Base-by-base conservation (phyloP, 805 yeast species). In the Saccharomycopsis selenospora region DNA sequence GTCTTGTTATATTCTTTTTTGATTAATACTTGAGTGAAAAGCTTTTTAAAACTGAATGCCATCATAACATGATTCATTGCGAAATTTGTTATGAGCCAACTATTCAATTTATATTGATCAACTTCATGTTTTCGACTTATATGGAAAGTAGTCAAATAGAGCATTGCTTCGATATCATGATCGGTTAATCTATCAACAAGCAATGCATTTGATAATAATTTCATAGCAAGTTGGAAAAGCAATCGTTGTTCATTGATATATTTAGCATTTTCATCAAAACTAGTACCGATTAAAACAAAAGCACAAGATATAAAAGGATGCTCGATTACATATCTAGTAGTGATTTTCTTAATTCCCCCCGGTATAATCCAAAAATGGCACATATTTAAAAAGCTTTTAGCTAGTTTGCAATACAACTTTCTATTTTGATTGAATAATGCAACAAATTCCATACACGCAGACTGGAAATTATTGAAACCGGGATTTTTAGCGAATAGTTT, bases 361-460 rank as follows among this genome's bases (percentile, higher is more conserved):
- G 82, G 82, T 3, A 77, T 72, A 41, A 79, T 76, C 80, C 82
- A 79, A 57, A 73, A 75, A 56, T 76, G 80, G 2, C 82, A 76
- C 40, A 71, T 72, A 14, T 68, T 70, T 30, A 77, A 58, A 52
- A 77, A 79, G 24, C 72, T 71, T 48, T 68, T 66, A 0, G 76
- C 71, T 26, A 78, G 57, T 40, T 64, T 61, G 5, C 74, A 60
- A 54, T 79, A 75, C 4, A 77, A 58, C 7, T 56, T 53, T 50
- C 68, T 70, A 53, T 77, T 66, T 10, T 67, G 60, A 27, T 66
- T 62, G 54, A 71, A 77, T 60, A 76, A 77, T 42, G 63, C 59
- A 33, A 73, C 49, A 53, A 79, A 77, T 47, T 73, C 72, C 13
- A 68, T 65, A 53, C 75, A 63, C 3, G 68, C 63, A 17, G 38